phyloP scores from a whole-genome alignment of 441 rosid genomes.

The Adansonia gregorii region DNA sequence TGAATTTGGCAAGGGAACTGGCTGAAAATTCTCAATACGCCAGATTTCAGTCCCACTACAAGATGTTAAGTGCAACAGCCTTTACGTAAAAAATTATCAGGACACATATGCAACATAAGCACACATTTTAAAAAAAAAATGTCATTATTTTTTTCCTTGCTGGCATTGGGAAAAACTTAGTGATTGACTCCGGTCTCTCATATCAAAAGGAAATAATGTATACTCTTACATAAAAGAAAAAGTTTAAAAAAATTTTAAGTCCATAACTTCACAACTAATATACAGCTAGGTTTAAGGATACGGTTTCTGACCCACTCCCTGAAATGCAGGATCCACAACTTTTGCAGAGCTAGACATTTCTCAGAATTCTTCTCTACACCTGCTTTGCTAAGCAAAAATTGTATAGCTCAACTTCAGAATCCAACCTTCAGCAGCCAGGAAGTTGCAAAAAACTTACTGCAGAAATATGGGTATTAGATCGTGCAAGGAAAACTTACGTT shows the following conservation, averaged over 20 bases:
- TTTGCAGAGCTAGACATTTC: constrained; percentile 81
- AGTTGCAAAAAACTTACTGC: constrained; percentile 32
- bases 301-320: constrained; percentile 94
- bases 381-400: constrained; percentile 27
- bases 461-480: constrained; percentile 9
- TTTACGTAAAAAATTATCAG: constrained; percentile 22
- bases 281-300: constrained; percentile 53
- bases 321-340: constrained; percentile 90
- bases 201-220: background rate
- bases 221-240: background rate
- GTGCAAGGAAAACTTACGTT: constrained; percentile 17
- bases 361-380: constrained; percentile 28
- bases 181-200: background rate
- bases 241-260: constrained; percentile 8
- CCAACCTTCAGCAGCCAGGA: constrained; percentile 28
- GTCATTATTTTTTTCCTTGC: background rate
- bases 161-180: constrained; percentile 17
- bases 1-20: constrained; percentile 80
- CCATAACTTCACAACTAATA: constrained; percentile 8
- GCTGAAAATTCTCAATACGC: constrained; percentile 94
- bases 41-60: constrained; percentile 96
- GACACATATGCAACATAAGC: constrained; percentile 23
- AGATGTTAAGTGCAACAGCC: constrained; percentile 56
- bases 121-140: background rate
- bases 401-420: constrained; percentile 30